Percentiles rank a stretch among this genome's conserved stretches.
These are phyloP conservation scores for Coniochaeta sp. DNA, from an alignment of 2,329 filamentous ascomycete genomes.

Conservation along the genomic window DNA sequence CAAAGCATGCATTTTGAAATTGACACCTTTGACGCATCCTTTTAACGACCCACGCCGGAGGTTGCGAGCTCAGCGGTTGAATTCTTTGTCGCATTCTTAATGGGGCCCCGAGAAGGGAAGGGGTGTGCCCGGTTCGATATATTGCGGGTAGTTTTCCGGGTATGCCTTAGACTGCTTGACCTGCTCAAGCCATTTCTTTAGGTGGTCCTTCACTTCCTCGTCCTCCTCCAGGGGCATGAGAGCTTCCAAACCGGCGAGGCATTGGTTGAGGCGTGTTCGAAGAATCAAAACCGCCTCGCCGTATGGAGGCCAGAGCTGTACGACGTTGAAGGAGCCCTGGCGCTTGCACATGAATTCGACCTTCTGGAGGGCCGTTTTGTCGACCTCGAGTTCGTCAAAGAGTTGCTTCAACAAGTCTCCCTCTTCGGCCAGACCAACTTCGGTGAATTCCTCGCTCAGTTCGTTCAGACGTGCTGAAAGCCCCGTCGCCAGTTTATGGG, in stretches of 20 bases:
- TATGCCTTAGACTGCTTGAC: not conserved
- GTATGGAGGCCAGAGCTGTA: not conserved
- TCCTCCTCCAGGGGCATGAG: too few species aligned
- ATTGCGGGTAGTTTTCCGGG: not conserved
- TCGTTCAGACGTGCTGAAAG: not conserved
- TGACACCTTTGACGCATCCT: too few species aligned
- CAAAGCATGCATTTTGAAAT: too few species aligned
- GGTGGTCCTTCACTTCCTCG: not conserved
- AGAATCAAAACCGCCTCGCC: not conserved
- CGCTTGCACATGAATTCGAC: not conserved
- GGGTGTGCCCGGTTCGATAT: not conserved
- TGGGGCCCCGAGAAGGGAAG: too few species aligned
- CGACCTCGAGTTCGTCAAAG: not conserved
- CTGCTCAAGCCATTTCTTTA: not conserved
- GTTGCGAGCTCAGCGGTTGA: not conserved
- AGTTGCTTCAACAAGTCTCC: not conserved
- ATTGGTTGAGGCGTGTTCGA: not conserved
- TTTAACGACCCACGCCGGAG: too few species aligned
- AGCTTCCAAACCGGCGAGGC: not conserved
- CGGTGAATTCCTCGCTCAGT: not conserved
- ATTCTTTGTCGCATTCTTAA: too few species aligned
- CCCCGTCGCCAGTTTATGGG: not conserved
- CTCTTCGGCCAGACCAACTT: not conserved
- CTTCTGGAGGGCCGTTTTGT: not conserved
- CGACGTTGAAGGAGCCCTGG: not conserved